Evolutionary conservation across 345 rosid genomes (phyloP).

Genomic region (Draba incana): DNA sequence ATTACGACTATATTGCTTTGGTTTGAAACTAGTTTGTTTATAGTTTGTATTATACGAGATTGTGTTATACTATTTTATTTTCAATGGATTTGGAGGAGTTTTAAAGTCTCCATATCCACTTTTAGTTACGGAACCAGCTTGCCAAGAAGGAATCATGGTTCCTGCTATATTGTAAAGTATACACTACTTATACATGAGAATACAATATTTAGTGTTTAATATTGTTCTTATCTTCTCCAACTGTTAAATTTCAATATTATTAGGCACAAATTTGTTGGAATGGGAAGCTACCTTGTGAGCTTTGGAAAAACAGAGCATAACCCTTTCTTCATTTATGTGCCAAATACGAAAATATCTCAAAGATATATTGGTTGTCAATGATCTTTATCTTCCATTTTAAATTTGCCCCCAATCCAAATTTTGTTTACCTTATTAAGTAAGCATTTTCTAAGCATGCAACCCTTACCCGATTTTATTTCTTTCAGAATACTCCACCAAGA

Average conservation of each 20-base stretch:
- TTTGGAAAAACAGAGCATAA: too few relatives aligned
- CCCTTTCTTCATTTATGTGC: too few relatives aligned
- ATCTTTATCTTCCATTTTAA: too few relatives aligned
- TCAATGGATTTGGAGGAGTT: conserved; percentile 22
- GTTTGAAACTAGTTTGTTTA: conserved; percentile 14
- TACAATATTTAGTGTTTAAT: not conserved
- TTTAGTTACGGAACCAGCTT: conserved; percentile 14
- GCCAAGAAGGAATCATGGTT: conserved; percentile 11
- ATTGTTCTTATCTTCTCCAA: not conserved
- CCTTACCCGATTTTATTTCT: too few relatives aligned
- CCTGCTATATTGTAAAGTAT: conserved; percentile 4
- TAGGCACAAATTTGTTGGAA: not conserved
- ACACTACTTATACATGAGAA: not conserved
- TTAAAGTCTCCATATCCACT: conserved; percentile 1
- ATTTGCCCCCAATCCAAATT: too few relatives aligned
- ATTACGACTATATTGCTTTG: conserved; percentile 7
- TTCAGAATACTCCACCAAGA: too few relatives aligned
- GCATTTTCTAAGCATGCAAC: too few relatives aligned
- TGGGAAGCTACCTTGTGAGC: too few relatives aligned
- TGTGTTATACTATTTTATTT: conserved; percentile 1
- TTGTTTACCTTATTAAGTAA: too few relatives aligned
- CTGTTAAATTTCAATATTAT: not conserved
- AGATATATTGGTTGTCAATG: too few relatives aligned
- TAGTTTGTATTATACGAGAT: not conserved
- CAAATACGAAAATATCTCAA: too few relatives aligned